A percentile compares a stretch with the other conserved stretches of the same genome.
phyloP scores from a whole-genome alignment of 768 basidiomycete species.

The Tubosaeta brunneosetosa region DNA sequence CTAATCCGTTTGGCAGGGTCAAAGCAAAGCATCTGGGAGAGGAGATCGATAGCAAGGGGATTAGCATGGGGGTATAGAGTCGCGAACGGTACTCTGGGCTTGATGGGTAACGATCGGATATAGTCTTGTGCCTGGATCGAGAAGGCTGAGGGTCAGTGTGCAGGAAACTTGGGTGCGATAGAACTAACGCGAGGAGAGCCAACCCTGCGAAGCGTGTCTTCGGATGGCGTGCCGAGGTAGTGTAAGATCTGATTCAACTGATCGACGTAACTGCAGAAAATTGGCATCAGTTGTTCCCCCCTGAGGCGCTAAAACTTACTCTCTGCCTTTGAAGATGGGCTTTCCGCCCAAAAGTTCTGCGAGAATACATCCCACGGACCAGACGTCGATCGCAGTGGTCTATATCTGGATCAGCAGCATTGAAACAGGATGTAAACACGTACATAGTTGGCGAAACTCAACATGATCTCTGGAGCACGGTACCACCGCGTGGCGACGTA shows the following conservation, averaged over 20 bases:
- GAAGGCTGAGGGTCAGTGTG: slow-evolving; percentile 3
- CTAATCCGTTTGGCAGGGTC: slow-evolving; percentile 96
- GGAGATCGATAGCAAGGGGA: slow-evolving; percentile 88
- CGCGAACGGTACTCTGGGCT: slow-evolving; percentile 88
- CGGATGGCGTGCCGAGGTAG: slow-evolving; percentile 96
- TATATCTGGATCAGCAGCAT: slow-evolving; percentile 28
- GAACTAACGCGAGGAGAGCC: slow-evolving; percentile 83
- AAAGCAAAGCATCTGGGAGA: slow-evolving; percentile 88
- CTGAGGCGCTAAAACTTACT: slow-evolving; percentile 48
- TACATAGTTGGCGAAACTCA: slow-evolving; percentile 93
- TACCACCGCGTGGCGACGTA: slow-evolving; percentile 99
- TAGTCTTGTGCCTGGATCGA: slow-evolving; percentile 84
- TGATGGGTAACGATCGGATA: slow-evolving; percentile 96
- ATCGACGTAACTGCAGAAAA: slow-evolving; percentile 77
- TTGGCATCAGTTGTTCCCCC: neutral
- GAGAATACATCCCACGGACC: slow-evolving; percentile 94
- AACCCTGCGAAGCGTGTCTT: slow-evolving; percentile 93
- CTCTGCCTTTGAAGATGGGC: slow-evolving; percentile 95
- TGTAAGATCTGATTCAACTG: slow-evolving; percentile 98
- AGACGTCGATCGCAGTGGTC: slow-evolving; percentile 91
- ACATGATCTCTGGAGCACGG: slow-evolving; percentile 97
- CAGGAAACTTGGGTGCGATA: neutral
- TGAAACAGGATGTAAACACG: slow-evolving; percentile 25
- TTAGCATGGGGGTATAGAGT: slow-evolving; percentile 93
- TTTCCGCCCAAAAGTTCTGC: slow-evolving; percentile 91